phyloP scores from a whole-genome alignment of 2,329 filamentous ascomycete species.

The Paraconiothyrium sp. region DNA sequence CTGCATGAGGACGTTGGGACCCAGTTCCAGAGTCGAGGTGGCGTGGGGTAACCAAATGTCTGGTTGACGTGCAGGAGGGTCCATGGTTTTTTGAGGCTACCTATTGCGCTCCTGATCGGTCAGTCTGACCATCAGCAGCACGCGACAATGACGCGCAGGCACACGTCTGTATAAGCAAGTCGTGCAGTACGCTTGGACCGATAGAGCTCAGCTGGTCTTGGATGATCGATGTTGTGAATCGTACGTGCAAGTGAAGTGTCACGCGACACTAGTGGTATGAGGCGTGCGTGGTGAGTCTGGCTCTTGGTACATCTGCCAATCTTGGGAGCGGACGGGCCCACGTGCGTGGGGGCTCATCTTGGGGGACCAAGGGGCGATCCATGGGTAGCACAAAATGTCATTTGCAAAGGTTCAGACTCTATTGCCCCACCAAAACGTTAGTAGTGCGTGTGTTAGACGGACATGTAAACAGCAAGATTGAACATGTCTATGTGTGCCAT shows the following conservation, averaged over 20 bases:
- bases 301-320: not conserved
- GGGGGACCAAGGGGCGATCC: constrained; percentile 6
- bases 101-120: not conserved
- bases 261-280: constrained; percentile 8
- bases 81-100: not conserved
- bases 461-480: not conserved
- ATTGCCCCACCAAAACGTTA: not conserved
- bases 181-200: not conserved
- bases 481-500: not conserved
- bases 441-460: not conserved
- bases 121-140: constrained; percentile 1
- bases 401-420: not conserved
- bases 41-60: not conserved
- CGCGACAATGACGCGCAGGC: constrained; percentile 9
- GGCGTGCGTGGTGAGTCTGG: not conserved
- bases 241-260: not conserved
- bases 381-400: not conserved
- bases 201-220: not conserved
- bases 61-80: not conserved
- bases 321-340: not conserved
- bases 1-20: not conserved
- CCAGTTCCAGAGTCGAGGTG: not conserved
- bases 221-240: not conserved
- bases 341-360: constrained; percentile 7
- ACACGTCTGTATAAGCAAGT: not conserved